Conservation (phyloP, 331 rosid genomes). For the Erythrophleum ivorense region DNA sequence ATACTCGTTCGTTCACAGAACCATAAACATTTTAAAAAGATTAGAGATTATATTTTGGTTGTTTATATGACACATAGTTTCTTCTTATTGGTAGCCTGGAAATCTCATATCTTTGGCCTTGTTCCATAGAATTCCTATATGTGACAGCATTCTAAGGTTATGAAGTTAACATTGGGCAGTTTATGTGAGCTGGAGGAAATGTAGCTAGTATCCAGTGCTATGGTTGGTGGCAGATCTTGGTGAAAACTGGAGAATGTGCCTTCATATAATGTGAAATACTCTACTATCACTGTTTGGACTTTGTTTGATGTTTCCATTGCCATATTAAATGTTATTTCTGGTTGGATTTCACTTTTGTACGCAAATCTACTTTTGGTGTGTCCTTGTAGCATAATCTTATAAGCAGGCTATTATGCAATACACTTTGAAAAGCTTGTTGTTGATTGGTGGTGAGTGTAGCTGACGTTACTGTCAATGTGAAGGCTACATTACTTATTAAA, state of each 20-base stretch:
- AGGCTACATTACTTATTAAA: slow-evolving; percentile 37
- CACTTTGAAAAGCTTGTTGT: slow-evolving; percentile 35
- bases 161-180: slow-evolving; percentile 46
- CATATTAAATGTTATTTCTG: slow-evolving; percentile 29
- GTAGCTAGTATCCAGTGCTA: slow-evolving; percentile 32
- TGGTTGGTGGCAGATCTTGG: slow-evolving; percentile 42
- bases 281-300: slow-evolving; percentile 28
- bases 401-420: slow-evolving; percentile 45
- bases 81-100: neutral
- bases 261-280: slow-evolving; percentile 37
- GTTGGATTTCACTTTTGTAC: slow-evolving; percentile 30
- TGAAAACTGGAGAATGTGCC: slow-evolving; percentile 38
- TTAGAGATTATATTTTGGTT: slow-evolving; percentile 9
- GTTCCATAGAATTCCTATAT: slow-evolving; percentile 17
- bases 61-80: slow-evolving; percentile 10
- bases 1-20: slow-evolving; percentile 3
- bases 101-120: slow-evolving; percentile 28
- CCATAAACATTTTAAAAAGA: neutral
- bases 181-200: slow-evolving; percentile 41
- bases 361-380: slow-evolving; percentile 35
- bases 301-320: slow-evolving; percentile 32
- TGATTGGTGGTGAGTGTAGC: slow-evolving; percentile 47
- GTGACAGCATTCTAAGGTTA: slow-evolving; percentile 19
- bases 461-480: slow-evolving; percentile 43
- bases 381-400: slow-evolving; percentile 41